phyloP scores from a whole-genome alignment of 306 rosid genomes.

The Sindora glabra region DNA sequence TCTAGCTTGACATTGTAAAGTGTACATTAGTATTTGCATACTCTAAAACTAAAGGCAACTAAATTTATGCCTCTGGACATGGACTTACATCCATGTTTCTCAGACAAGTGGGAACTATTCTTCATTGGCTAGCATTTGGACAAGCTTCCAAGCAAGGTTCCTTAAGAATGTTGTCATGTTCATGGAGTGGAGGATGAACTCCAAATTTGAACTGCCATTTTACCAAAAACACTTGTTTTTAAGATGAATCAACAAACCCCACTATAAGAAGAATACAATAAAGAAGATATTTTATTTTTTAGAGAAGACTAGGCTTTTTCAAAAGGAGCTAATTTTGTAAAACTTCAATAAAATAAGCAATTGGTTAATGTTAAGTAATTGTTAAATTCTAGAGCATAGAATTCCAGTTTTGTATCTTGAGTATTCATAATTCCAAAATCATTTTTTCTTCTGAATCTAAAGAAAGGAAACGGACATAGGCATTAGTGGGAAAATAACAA shows the following conservation, averaged over 20 bases:
- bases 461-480: no score
- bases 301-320: no score
- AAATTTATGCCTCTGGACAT: constrained; percentile 60
- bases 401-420: not conserved
- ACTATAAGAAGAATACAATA: not conserved
- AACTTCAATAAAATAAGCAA: no score
- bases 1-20: no score
- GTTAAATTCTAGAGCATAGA: not conserved
- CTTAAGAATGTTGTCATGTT: constrained; percentile 54
- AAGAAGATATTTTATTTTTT: not conserved
- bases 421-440: not conserved
- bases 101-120: constrained; percentile 30
- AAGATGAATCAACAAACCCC: not conserved
- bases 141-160: constrained; percentile 83
- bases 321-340: no score
- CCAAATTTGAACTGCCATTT: constrained; percentile 81
- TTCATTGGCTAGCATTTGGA: constrained; percentile 54
- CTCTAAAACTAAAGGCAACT: not conserved
- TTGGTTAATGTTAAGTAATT: no score
- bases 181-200: constrained; percentile 54
- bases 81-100: constrained; percentile 15
- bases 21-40: not conserved
- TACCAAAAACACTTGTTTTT: not conserved
- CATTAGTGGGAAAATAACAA: not conserved
- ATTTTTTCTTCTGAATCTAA: not conserved